Percentiles rank a stretch among this genome's conserved stretches.
These are phyloP conservation scores for Hibiscus tridactylites DNA, from an alignment of 345 rosid genomes.

Conservation along the genomic window DNA sequence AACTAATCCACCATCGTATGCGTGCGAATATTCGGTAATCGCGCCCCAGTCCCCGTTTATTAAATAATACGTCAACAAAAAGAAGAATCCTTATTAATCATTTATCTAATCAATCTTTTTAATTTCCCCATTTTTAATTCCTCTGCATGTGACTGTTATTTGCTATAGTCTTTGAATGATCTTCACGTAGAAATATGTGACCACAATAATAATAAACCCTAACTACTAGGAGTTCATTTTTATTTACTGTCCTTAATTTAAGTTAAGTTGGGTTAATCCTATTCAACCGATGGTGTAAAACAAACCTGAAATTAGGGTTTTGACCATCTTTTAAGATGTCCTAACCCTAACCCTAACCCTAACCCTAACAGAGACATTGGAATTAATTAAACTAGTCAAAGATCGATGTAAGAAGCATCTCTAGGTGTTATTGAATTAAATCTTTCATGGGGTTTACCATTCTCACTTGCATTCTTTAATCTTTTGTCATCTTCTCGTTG, in stretches of 20 bases:
- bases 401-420: slow-evolving; percentile 29
- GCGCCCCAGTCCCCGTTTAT: slow-evolving; percentile 17
- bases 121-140: slow-evolving; percentile 10
- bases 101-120: slow-evolving; percentile 33
- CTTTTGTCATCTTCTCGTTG: slow-evolving; percentile 46
- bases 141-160: slow-evolving; percentile 36
- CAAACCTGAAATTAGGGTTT: neutral
- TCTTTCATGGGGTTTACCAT: slow-evolving; percentile 26
- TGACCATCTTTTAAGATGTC: neutral
- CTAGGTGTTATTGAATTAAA: slow-evolving; percentile 28
- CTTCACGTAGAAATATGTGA: neutral
- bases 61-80: slow-evolving; percentile 20
- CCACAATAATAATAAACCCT: neutral
- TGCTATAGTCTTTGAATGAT: neutral
- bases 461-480: slow-evolving; percentile 14
- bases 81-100: slow-evolving; percentile 36
- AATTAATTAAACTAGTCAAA: slow-evolving; percentile 7
- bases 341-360: neutral
- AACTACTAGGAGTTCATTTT: neutral
- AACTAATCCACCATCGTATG: slow-evolving; percentile 20
- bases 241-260: too few relatives aligned
- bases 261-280: neutral
- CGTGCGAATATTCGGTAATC: slow-evolving; percentile 65
- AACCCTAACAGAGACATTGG: neutral
- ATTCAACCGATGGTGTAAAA: neutral